Conservation (phyloP, 2,329 filamentous ascomycete genomes). For the Colletotrichum euphorbiae region DNA sequence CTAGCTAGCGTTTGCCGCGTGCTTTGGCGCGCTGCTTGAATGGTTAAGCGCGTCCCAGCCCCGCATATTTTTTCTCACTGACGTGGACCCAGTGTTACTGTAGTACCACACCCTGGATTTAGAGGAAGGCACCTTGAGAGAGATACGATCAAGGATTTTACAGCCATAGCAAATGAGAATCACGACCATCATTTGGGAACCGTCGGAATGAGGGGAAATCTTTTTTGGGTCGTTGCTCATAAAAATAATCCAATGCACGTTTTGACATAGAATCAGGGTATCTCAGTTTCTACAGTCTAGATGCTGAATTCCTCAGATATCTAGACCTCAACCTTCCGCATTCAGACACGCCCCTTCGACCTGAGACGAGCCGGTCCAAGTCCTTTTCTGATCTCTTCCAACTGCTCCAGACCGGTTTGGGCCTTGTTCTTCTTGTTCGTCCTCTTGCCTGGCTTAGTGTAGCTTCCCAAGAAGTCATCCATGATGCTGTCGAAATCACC, state of each 20-base stretch:
- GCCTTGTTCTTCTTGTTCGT: slow-evolving; percentile 83
- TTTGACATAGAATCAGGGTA: slow-evolving; percentile 34
- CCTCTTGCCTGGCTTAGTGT: slow-evolving; percentile 78
- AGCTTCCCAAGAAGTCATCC: slow-evolving; percentile 88
- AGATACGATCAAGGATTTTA: neutral
- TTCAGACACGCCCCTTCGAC: slow-evolving; percentile 10
- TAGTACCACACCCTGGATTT: no score
- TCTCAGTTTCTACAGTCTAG: slow-evolving; percentile 22
- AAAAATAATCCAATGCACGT: slow-evolving; percentile 13
- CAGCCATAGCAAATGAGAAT: neutral
- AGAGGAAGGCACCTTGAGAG: neutral
- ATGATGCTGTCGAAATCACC: slow-evolving; percentile 89
- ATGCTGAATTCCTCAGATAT: slow-evolving; percentile 15
- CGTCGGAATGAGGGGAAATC: neutral
- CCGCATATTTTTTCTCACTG: neutral
- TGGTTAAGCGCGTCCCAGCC: neutral
- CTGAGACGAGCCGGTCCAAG: slow-evolving; percentile 80
- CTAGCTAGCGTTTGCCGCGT: slow-evolving; percentile 32
- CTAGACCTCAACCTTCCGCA: neutral
- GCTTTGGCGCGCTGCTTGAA: slow-evolving; percentile 13
- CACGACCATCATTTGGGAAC: no score
- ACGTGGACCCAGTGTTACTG: neutral
- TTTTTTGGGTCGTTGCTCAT: slow-evolving; percentile 28
- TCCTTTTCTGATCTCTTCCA: slow-evolving; percentile 88
- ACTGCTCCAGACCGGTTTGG: slow-evolving; percentile 84